phyloP scores from a whole-genome alignment of 306 rosid species.

The Dryas octopetala region DNA sequence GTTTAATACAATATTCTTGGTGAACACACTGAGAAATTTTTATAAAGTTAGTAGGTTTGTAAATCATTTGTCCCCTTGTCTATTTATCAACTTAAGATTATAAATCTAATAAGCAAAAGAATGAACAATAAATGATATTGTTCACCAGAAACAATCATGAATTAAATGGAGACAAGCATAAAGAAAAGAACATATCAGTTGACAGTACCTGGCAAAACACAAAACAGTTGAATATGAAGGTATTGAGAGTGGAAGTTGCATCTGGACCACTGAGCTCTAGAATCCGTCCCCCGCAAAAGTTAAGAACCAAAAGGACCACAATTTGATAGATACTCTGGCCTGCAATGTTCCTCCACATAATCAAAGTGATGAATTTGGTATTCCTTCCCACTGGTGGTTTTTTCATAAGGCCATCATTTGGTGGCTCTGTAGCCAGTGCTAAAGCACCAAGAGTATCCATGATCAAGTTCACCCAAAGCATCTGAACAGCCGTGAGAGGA shows the following conservation, averaged over 20 bases:
- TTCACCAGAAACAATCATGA: background rate
- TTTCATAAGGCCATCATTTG: conserved; percentile 71
- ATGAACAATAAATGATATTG: background rate
- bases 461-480: conserved; percentile 98
- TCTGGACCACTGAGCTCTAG: conserved; percentile 53
- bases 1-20: too few relatives aligned
- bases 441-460: conserved; percentile 96
- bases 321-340: conserved; percentile 86
- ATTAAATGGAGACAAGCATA: background rate
- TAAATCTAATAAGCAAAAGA: background rate
- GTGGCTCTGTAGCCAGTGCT: conserved; percentile 93
- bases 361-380: conserved; percentile 51
- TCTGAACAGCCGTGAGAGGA: conserved; percentile 91
- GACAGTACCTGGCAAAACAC: conserved; percentile 84
- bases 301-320: conserved; percentile 59
- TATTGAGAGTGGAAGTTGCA: conserved; percentile 45
- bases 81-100: background rate
- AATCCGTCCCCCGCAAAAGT: conserved; percentile 50
- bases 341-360: conserved; percentile 87
- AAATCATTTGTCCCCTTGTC: background rate
- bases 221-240: conserved; percentile 79
- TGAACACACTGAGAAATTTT: too few relatives aligned
- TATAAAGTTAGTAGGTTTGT: background rate
- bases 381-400: conserved; percentile 73
- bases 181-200: background rate